Evolutionary conservation across 768 basidiomycete genomes (phyloP).

Genomic region (Tulasnella sp.): DNA sequence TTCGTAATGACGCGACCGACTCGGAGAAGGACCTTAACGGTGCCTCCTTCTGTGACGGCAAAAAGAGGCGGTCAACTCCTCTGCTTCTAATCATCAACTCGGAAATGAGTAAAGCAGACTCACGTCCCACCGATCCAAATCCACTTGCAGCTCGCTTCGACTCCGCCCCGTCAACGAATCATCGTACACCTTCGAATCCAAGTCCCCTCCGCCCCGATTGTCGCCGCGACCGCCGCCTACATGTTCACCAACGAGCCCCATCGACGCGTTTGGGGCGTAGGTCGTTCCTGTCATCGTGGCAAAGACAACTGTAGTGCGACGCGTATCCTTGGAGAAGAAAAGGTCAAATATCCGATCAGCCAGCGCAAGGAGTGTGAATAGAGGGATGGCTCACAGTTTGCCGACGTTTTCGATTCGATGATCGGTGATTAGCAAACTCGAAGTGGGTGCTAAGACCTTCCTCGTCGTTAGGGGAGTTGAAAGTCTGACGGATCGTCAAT

Average conservation of each 20-base stretch:
- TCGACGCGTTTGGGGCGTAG: neutral
- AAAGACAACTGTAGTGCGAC: neutral
- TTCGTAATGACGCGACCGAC: neutral
- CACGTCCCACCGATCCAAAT: slow-evolving; percentile 6
- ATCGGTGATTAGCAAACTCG: neutral
- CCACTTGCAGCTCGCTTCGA: neutral
- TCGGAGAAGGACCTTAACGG: neutral
- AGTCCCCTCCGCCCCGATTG: neutral
- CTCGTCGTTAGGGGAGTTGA: neutral
- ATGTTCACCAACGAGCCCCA: neutral
- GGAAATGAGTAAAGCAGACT: neutral
- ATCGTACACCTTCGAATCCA: neutral
- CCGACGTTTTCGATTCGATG: neutral
- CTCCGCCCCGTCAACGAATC: neutral
- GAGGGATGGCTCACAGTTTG: neutral
- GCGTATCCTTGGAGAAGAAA: neutral
- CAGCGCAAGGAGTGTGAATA: neutral
- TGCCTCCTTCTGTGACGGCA: neutral
- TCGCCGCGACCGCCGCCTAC: neutral
- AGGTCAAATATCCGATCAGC: neutral
- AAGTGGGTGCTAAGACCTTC: neutral
- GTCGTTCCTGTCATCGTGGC: neutral
- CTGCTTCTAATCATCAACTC: no score
- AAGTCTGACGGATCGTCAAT: neutral
- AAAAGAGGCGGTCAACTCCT: neutral